Evolutionary conservation across 495 filamentous ascomycete genomes (phyloP), one percentile per base, ranked within the genome.

Genomic region (Trichocladium antarcticum): DNA sequence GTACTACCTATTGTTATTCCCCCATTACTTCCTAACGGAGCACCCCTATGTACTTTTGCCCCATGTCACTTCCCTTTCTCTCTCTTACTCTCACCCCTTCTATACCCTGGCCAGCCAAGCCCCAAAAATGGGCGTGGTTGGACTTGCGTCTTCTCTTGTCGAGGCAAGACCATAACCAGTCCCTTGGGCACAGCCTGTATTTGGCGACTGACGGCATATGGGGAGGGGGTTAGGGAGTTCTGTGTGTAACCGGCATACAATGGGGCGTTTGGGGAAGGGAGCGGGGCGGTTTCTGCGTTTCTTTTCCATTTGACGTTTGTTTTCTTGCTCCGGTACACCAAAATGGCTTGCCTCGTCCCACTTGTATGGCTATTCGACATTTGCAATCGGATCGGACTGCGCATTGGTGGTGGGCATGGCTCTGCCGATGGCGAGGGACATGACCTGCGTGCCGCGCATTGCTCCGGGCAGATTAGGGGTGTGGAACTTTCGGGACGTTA

Each of bases 1-100:
- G 45, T 48, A 48, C 15, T 19, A 10, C 19, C 17, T 40, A 39
- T 41, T 48, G 45, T 34, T 45, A 45, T n/a, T n/a, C n/a, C 48
- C 27, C 42, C 28, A 28, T 14, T 42, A 40, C 35, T 20, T 51
- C 47, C 32, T 42, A 1, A 4, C 14, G 22, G 16, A n/a, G n/a
- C n/a, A n/a, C n/a, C n/a, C n/a, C 15, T 14, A 1, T n/a, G 28
- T 34, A 29, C 28, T 1, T 31, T 37, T 36, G 22, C 39, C 20
- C 22, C 19, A 28, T 42, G 31, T 42, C n/a, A 8, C 32, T 14
- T 37, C 36, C 24, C 41, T 12, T 20, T 53, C 28, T 15, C 24
- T 37, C 11, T 44, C 8, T 31, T 41, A 15, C 21, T 50, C 16
- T 44, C 8, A 1, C 32, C 12, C 36, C 27, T 3, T 3, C 19